These are phyloP conservation scores for Drechslerella stenobrocha DNA, from an alignment of 2,329 filamentous ascomycete species.

Conservation along the genomic window DNA sequence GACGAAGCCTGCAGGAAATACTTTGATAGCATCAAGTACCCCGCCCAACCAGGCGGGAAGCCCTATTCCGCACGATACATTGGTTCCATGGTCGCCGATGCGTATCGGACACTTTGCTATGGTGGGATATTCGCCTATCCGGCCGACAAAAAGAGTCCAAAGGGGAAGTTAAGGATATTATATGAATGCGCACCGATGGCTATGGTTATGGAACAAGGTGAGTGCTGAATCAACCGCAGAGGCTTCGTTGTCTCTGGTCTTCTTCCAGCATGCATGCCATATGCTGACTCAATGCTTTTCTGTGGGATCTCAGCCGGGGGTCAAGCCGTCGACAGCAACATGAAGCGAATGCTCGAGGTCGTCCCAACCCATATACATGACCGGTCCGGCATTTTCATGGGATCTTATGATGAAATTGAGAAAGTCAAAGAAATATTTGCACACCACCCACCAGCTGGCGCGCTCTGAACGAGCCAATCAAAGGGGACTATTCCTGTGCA, in stretches of 20 bases:
- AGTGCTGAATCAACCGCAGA: slow-evolving; percentile 56
- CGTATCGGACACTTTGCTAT: slow-evolving; percentile 92
- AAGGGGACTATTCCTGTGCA: too few relatives aligned
- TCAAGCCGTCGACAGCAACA: slow-evolving; percentile 85
- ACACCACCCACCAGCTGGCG: slow-evolving; percentile 59
- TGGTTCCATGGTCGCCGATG: slow-evolving; percentile 96
- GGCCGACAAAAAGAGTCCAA: slow-evolving; percentile 95
- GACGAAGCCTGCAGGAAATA: slow-evolving; percentile 82
- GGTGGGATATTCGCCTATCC: slow-evolving; percentile 98
- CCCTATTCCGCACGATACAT: slow-evolving; percentile 96
- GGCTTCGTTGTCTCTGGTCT: neutral
- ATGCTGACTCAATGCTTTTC: neutral
- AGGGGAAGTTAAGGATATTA: slow-evolving; percentile 94
- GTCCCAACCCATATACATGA: slow-evolving; percentile 93
- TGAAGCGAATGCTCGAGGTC: slow-evolving; percentile 86
- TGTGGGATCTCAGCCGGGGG: slow-evolving; percentile 70
- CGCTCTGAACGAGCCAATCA: too few relatives aligned
- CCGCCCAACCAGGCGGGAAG: slow-evolving; percentile 70
- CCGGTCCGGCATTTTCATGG: slow-evolving; percentile 91
- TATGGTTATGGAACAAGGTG: slow-evolving; percentile 97
- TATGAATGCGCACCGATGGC: slow-evolving; percentile 99
- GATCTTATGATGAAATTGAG: slow-evolving; percentile 90
- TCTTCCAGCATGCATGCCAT: neutral
- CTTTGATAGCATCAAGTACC: slow-evolving; percentile 84
- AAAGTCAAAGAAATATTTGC: slow-evolving; percentile 87